Conservation (phyloP, 2,329 filamentous ascomycete genomes). For the Orbilia brochopaga region DNA sequence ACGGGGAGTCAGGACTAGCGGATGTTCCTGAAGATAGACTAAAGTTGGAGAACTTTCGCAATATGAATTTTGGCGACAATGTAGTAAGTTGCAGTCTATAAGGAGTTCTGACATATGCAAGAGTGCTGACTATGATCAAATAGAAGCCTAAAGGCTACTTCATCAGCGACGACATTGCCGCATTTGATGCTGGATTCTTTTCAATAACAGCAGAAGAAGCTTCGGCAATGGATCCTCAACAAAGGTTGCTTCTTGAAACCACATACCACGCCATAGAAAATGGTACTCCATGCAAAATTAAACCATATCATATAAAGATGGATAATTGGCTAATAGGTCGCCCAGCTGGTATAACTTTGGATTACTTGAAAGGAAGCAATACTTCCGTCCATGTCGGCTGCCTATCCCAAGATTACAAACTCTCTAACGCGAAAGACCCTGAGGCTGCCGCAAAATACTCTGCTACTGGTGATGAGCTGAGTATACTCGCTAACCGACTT, state of each 20-base stretch:
- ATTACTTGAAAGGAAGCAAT: slow-evolving; percentile 52
- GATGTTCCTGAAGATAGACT: slow-evolving; percentile 21
- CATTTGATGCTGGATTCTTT: slow-evolving; percentile 82
- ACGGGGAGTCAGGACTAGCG: slow-evolving; percentile 8
- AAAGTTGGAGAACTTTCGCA: slow-evolving; percentile 2
- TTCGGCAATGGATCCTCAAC: slow-evolving; percentile 77
- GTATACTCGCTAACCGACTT: slow-evolving; percentile 62
- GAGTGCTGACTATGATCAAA: neutral
- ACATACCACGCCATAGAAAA: slow-evolving; percentile 84
- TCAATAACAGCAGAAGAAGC: slow-evolving; percentile 86
- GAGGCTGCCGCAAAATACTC: slow-evolving; percentile 57
- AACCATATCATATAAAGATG: too few species aligned
- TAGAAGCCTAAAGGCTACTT: slow-evolving; percentile 51
- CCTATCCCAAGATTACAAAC: slow-evolving; percentile 19
- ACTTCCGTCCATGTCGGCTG: slow-evolving; percentile 31
- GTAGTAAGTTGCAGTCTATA: neutral
- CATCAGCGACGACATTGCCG: slow-evolving; percentile 72
- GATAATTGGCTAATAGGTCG: too few species aligned
- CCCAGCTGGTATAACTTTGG: slow-evolving; percentile 42
- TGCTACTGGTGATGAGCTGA: slow-evolving; percentile 56
- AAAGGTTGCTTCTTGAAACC: slow-evolving; percentile 75
- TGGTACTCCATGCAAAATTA: slow-evolving; percentile 74
- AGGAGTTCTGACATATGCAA: neutral
- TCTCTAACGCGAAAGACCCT: slow-evolving; percentile 55
- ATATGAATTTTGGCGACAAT: neutral